Percentiles rank a stretch among this genome's conserved stretches.
phyloP scores from a whole-genome alignment of 1,139 yeast genomes.

The Meyerozyma guilliermondii region DNA sequence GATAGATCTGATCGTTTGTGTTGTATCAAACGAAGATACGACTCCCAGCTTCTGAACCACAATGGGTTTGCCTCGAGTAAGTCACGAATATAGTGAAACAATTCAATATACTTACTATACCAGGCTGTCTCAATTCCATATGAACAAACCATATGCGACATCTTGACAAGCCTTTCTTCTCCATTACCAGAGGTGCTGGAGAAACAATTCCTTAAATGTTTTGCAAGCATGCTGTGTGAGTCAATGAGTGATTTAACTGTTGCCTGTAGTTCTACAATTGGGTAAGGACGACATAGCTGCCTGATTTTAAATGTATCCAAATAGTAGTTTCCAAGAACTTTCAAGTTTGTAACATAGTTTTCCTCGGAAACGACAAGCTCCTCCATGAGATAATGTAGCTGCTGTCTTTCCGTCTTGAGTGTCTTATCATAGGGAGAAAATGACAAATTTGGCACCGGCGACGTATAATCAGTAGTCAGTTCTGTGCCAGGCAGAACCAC shows the following conservation, averaged over 20 bases:
- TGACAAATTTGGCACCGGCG: conserved; percentile 11
- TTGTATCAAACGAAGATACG: conserved; percentile 41
- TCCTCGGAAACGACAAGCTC: conserved; percentile 48
- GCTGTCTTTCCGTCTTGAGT: conserved; percentile 10
- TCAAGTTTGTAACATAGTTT: conserved; percentile 37
- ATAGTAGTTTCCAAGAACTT: conserved; percentile 33
- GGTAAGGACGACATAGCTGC: conserved; percentile 20
- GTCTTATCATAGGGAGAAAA: conserved; percentile 9
- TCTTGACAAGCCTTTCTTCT: conserved; percentile 34
- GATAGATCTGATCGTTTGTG: conserved; percentile 40
- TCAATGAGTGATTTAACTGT: conserved; percentile 18
- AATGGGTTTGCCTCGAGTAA: conserved; percentile 6
- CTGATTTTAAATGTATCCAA: conserved; percentile 25
- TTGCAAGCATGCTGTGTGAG: conserved; percentile 23
- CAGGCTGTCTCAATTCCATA: conserved; percentile 4
- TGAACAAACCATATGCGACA: conserved; percentile 14
- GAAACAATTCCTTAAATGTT: conserved; percentile 21
- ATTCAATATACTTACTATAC: conserved; percentile 2
- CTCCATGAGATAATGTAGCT: conserved; percentile 32
- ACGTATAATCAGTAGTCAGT: conserved; percentile 4
- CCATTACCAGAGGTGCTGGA: conserved; percentile 31
- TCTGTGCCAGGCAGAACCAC: not conserved
- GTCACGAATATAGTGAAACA: not conserved
- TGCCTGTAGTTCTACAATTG: conserved; percentile 15
- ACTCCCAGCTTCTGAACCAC: conserved; percentile 30